Percentiles rank a stretch among this genome's conserved stretches.
Evolutionary conservation across 129 eudicot species (phyloP).

Genomic region (Chrysanthemum makinoi): DNA sequence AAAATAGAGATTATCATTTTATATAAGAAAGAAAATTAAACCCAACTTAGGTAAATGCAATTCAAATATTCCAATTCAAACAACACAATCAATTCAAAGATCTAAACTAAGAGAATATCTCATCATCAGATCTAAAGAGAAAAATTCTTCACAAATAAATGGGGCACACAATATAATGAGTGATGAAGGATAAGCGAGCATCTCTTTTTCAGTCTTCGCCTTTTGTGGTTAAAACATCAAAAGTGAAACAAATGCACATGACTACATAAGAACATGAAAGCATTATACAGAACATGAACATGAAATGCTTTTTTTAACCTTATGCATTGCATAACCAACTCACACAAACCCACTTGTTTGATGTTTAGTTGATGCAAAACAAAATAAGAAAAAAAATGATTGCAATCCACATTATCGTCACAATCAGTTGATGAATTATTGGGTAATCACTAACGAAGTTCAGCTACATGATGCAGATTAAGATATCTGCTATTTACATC

Average conservation of each 20-base stretch:
- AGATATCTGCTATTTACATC: constrained; percentile 20
- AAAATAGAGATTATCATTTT: too few relatives aligned
- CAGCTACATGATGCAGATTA: constrained; percentile 7
- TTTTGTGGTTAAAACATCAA: constrained; percentile 23
- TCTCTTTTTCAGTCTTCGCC: constrained; percentile 18
- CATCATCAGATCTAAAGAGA: constrained; percentile 26
- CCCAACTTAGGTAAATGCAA: neutral
- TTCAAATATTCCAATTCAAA: constrained; percentile 25
- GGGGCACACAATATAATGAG: constrained; percentile 32
- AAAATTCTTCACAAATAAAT: constrained; percentile 27
- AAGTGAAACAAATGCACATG: constrained; percentile 28
- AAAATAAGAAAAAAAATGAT: neutral
- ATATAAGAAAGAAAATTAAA: too few relatives aligned
- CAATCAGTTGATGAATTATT: constrained; percentile 14
- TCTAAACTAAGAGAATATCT: constrained; percentile 37
- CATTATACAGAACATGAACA: constrained; percentile 16
- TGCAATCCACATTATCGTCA: constrained; percentile 6
- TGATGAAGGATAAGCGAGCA: constrained; percentile 30
- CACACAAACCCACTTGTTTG: neutral
- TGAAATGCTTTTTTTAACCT: constrained; percentile 6
- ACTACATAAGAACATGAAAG: constrained; percentile 8
- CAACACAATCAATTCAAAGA: constrained; percentile 34
- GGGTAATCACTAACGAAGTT: neutral
- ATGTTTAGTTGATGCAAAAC: constrained; percentile 16
- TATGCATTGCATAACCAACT: constrained; percentile 16